Base-by-base conservation (phyloP, 2,329 filamentous ascomycete species). In the Helicocarpus griseus region DNA sequence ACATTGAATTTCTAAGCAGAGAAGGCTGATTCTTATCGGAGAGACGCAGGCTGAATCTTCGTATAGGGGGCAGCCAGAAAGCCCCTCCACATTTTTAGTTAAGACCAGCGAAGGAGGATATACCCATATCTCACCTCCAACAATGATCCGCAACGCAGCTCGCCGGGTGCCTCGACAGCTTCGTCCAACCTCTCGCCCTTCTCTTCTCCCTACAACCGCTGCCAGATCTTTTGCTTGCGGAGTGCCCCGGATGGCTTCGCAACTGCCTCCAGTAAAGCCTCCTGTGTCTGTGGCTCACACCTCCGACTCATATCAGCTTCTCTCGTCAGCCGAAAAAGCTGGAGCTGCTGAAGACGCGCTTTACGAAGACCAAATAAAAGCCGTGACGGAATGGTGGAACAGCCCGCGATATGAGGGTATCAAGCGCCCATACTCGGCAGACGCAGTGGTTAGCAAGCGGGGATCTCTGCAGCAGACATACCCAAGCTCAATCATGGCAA, bases 391-490 rank as follows among this genome's bases (percentile, higher is more conserved):
- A 26, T 97, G 91, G 93, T 98, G 91, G 91, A 78, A 80, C 19
- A 85, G 84, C 38, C 84, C 88, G 6, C 83, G 93, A 52, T 98
- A 83, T 67, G 79, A 85, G 58, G 91, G 87, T 54, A 96, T 97
- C 74, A 93, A 86, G 75, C 80, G 93, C 43, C 89, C 91, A 9
- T 98, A 97, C 68, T 86, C 85, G 17, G 87, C 89, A 1, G 87
- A 85, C 61, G 90, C 95, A 72, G 86, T 98, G 5, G 91, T 95
- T 55, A 89, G 86, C 69, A 97, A 97, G 75, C 80, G 93, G 55
- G 93, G 93, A 8, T 85, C 89, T 5, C 79, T 96, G 58, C 82
- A 88, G 63, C 87, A 95, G 65, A 81, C 80, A 48, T 97, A 96
- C 60, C 87, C 93, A 1, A 95, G 89, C 72, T 96, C 89, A 13